Base-by-base conservation (phyloP, 192 early-diverging fungal genomes). In the Coemansia sp. region DNA sequence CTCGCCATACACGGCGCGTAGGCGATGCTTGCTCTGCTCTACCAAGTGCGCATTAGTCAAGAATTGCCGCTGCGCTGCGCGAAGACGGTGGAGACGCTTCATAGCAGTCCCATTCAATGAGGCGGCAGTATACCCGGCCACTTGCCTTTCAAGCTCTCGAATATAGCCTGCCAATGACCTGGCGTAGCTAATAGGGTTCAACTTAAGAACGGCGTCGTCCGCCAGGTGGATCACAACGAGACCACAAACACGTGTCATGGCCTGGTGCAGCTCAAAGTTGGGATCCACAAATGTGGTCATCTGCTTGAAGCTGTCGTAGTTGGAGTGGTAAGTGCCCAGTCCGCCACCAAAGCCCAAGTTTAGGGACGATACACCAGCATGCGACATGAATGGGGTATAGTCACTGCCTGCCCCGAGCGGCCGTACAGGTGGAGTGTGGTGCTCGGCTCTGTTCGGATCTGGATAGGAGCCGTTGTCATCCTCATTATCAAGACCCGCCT, bases 301-400 rank as follows among this genome's bases (percentile, higher is more conserved):
- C 72, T 88, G 86, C 57, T 86, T 77, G 59, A 86, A 70, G 51
- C 84, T 84, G 69, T 90, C 90, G 69, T 90, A 91, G 71, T 89
- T 90, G 46, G 86, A 87, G 69, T 91, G 90, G 51, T 88, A 89
- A 4, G 86, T 72, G 45, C 89, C 89, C 41, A 77, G 65, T 25
- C 72, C 68, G 32, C 85, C 85, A 0, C 58, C 44, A 68, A 91
- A 91, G 41, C 73, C 70, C 44, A 91, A 23, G 64, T 86, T 77
- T 4, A 90, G 51, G 21, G 85, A 77, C 7, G 88, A 76, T 38
- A 90, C 74, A 36, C 90, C 90, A n/a, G 87, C 79, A 45, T 89
- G 85, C 10, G 89, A 82, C 44, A 89, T 73, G 66, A 91, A 91
- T n/a, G 84, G 76, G 0, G 77, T 71, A 62, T 76, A 87, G 55